phyloP scores from a whole-genome alignment of 176 grass and related monocot genomes.

The Microstegium vimineum region DNA sequence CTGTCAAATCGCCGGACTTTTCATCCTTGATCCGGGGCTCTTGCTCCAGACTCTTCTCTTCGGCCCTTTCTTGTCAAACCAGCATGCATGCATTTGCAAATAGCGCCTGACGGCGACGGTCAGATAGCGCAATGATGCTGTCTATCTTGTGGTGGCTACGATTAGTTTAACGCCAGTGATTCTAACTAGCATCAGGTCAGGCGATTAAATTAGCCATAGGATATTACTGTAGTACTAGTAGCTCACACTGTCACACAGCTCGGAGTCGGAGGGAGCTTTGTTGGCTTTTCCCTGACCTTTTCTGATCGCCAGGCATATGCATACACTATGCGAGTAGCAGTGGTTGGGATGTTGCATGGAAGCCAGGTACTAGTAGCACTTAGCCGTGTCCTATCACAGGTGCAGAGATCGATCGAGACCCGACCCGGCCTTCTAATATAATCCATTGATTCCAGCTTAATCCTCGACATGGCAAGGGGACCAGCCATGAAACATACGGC shows the following conservation, averaged over 20 bases:
- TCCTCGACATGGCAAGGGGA: conserved; percentile 25
- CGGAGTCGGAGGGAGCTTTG: conserved; percentile 50
- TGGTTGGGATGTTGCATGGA: not conserved
- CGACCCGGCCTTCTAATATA: not conserved
- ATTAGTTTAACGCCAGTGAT: not conserved
- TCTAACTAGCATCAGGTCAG: conserved; percentile 18
- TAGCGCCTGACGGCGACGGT: not conserved
- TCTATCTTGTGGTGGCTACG: not conserved
- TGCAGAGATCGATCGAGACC: not conserved
- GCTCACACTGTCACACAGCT: too few relatives aligned
- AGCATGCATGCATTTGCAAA: not conserved
- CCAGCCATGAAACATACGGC: conserved; percentile 4
- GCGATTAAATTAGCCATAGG: not conserved
- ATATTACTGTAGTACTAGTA: too few relatives aligned
- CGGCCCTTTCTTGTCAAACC: not conserved
- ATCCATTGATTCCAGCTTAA: conserved; percentile 18
- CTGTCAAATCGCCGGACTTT: not conserved
- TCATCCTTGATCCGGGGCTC: conserved; percentile 20
- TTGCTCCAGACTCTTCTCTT: not conserved
- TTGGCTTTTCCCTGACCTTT: conserved; percentile 45
- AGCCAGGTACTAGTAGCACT: too few relatives aligned
- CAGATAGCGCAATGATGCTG: conserved; percentile 1
- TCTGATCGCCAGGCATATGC: conserved; percentile 16
- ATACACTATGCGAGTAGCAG: not conserved
- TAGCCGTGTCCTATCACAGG: too few relatives aligned